A percentile compares a stretch with the other conserved stretches of the same genome.
Evolutionary conservation across 2,329 filamentous ascomycete genomes (phyloP).

Genomic region (Xylaria sp.): DNA sequence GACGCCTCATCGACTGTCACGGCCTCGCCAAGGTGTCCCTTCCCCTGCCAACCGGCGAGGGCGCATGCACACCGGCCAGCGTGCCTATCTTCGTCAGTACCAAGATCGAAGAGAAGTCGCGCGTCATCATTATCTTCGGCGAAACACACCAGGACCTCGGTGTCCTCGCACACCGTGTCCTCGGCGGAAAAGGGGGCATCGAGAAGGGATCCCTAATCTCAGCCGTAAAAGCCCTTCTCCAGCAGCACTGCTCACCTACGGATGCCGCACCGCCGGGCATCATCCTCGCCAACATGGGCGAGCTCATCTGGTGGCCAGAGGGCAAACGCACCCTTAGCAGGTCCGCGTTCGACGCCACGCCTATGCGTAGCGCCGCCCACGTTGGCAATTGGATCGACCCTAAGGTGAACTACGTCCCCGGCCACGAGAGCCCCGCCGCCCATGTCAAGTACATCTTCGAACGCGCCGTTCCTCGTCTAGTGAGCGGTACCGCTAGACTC

Average conservation of each 20-base stretch:
- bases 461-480: conserved; percentile 64
- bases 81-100: conserved; percentile 73
- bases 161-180: conserved; percentile 75
- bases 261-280: conserved; percentile 65
- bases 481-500: conserved; percentile 64
- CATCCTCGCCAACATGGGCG: conserved; percentile 81
- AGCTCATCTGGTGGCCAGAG: conserved; percentile 80
- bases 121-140: conserved; percentile 79
- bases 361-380: conserved; percentile 72
- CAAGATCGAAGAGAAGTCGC: conserved; percentile 65
- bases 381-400: conserved; percentile 62
- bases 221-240: conserved; percentile 63
- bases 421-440: conserved; percentile 65
- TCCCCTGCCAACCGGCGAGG: conserved; percentile 49
- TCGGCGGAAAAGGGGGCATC: conserved; percentile 73
- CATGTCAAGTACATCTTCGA: conserved; percentile 78
- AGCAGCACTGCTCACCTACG: conserved; percentile 50
- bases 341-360: conserved; percentile 66
- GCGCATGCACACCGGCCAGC: conserved; percentile 55
- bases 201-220: conserved; percentile 76
- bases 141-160: conserved; percentile 79
- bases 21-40: conserved; percentile 21
- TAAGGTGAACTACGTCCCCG: conserved; percentile 69
- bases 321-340: conserved; percentile 69
- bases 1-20: conserved; percentile 61